Evolutionary conservation across 805 yeast genomes (phyloP).

Genomic region (Metschnikowia cerradonensis): DNA sequence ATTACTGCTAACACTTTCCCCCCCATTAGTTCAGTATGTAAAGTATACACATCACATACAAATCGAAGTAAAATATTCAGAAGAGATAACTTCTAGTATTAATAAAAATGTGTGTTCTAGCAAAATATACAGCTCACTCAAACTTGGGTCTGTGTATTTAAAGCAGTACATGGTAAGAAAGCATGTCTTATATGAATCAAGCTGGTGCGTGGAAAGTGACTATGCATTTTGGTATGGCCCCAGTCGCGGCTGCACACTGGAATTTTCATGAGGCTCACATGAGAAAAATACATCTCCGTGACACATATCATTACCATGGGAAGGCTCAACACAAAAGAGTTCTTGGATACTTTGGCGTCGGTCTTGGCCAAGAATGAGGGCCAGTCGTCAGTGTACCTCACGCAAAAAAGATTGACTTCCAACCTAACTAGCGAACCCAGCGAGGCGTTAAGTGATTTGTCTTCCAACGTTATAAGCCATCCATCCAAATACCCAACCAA

Average conservation of each 20-base stretch:
- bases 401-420: slow-evolving; percentile 49
- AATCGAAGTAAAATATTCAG: no score
- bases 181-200: no score
- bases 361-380: slow-evolving; percentile 26
- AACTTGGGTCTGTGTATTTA: no score
- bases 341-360: slow-evolving; percentile 22
- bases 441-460: slow-evolving; percentile 23
- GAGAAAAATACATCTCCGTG: not conserved
- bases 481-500: slow-evolving; percentile 18
- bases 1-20: no score
- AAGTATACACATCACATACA: no score
- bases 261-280: not conserved
- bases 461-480: slow-evolving; percentile 29
- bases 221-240: not conserved
- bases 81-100: no score
- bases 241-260: slow-evolving; percentile 1
- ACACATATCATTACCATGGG: slow-evolving; percentile 20
- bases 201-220: not conserved
- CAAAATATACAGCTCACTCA: no score
- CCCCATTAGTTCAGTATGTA: no score
- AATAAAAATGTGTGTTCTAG: no score
- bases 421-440: slow-evolving; percentile 10
- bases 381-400: slow-evolving; percentile 52
- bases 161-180: no score
- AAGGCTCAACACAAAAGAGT: slow-evolving; percentile 30